Evolutionary conservation across 768 basidiomycete species (phyloP), one percentile per base, ranked within the genome.

Genomic region (Tremella yokohamensis): DNA sequence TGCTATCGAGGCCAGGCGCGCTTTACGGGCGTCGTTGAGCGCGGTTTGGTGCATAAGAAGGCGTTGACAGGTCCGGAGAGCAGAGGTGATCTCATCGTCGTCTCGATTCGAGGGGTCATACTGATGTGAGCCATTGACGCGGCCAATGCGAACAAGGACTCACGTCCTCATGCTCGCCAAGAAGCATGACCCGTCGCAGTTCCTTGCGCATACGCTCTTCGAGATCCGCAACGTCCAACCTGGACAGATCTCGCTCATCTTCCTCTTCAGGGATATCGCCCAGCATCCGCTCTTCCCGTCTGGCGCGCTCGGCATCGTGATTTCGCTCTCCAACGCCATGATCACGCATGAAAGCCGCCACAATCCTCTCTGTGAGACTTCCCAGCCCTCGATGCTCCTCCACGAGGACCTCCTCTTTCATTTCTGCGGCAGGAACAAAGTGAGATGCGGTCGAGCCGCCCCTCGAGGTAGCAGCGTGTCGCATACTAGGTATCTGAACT

Each of bases 61-160:
- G 13, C 82, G 79, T 73, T 99, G 96, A 16, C 90, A 88, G 42
- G 89, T 86, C 2, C 94, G 87, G 0, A 99, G 83, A 1, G 90
- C 87, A 1, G 88, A 85, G 8, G 92, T 87, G 49, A 99, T 89
- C 29, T 93, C 92, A 76, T 99, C 96, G 58, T 80, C 79, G 38
- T 92, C 87, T 60, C 87, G 84, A 11, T 61, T 63, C 11, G 71
- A 57, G 61, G 77, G 77, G 56, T 79, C 78, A 55, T 73, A 69
- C 77, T 79, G 26, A 22, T 11, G 25, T 29, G 16, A 12, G 22
- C 3, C 13, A 42, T 22, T 6, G 25, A 16, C n/a, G 9, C 12
- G 2, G 25, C 24, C 11, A 54, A 39, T 8, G 12, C 22, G 42
- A 45, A 16, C 20, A 19, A 3, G 2, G 15, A 82, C 87, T 78